phyloP scores from a whole-genome alignment of 768 basidiomycete species.

The Suillus subluteus region DNA sequence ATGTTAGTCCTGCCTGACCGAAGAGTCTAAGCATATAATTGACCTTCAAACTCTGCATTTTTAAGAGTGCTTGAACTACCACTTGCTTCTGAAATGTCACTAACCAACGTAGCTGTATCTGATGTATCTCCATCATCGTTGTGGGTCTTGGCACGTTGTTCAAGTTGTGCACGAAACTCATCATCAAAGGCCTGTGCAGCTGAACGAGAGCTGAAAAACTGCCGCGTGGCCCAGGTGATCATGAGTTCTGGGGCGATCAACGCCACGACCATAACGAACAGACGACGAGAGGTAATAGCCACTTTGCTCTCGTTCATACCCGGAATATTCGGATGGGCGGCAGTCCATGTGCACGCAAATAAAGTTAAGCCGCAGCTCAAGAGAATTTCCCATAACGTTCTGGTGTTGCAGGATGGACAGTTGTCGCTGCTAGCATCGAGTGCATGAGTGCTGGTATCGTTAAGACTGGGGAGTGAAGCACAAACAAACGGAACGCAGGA shows the following conservation, averaged over 20 bases:
- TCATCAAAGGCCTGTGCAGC: conserved; percentile 8
- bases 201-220: conserved; percentile 20
- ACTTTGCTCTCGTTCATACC: neutral
- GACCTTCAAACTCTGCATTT: neutral
- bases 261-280: conserved; percentile 19
- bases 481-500: neutral
- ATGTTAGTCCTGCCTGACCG: neutral
- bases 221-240: conserved; percentile 21
- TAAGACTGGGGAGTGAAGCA: neutral
- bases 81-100: neutral
- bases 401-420: neutral
- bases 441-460: neutral
- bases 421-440: neutral
- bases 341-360: neutral
- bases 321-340: neutral
- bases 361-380: neutral
- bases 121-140: neutral
- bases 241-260: conserved; percentile 29
- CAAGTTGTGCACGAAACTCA: neutral
- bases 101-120: neutral
- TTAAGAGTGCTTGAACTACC: neutral
- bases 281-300: neutral
- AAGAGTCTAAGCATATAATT: neutral
- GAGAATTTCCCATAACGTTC: neutral
- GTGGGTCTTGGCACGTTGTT: neutral